Percentiles rank a stretch among this genome's conserved stretches.
Evolutionary conservation across 345 rosid species (phyloP).

Genomic region (Streptanthus diversifolius): DNA sequence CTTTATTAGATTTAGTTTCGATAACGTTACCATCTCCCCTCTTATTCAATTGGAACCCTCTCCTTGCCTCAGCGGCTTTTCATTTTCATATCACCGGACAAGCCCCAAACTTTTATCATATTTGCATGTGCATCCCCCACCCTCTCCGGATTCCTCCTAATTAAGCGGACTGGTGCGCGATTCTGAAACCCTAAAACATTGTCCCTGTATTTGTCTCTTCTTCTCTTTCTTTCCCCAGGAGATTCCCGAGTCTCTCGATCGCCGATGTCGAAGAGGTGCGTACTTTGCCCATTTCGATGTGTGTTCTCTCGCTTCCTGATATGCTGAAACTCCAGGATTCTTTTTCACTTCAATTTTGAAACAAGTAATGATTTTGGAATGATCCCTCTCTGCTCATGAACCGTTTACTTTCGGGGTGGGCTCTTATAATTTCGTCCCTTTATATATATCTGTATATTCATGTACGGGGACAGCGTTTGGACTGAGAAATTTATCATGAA

Average conservation of each 20-base stretch:
- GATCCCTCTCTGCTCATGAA: not conserved
- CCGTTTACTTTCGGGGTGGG: not conserved
- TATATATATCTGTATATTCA: too few relatives aligned
- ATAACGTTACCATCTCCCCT: constrained; percentile 10
- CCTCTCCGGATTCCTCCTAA: not conserved
- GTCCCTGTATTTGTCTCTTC: not conserved
- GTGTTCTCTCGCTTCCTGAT: not conserved
- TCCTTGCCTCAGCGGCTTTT: not conserved
- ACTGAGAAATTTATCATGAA: not conserved
- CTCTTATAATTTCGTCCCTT: too few relatives aligned
- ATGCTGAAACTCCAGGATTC: not conserved
- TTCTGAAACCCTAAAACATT: constrained; percentile 2
- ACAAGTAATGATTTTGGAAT: not conserved
- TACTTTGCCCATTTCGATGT: not conserved
- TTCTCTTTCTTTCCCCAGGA: not conserved
- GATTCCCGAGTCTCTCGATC: constrained; percentile 3
- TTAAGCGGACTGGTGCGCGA: not conserved
- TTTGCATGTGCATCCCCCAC: not conserved
- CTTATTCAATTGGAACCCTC: constrained; percentile 8
- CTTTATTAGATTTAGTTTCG: not conserved
- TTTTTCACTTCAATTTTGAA: too few relatives aligned
- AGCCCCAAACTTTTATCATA: not conserved
- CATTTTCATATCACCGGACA: not conserved
- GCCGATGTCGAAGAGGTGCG: constrained; percentile 34
- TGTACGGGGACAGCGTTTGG: not conserved